Base-by-base conservation (phyloP, 495 filamentous ascomycete species). In the Penicillium antarcticum region DNA sequence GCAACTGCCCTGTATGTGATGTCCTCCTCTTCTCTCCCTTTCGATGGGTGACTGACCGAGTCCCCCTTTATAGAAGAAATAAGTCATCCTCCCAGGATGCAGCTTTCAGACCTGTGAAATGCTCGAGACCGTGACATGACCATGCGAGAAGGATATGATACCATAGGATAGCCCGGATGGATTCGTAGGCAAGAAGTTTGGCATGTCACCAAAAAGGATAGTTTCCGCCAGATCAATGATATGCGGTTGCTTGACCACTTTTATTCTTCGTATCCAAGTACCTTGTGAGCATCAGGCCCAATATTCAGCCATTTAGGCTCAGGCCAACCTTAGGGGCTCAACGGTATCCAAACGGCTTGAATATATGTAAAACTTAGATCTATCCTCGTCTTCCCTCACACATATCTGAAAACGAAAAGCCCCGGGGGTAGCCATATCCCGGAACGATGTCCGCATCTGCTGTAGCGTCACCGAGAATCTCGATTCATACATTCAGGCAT, bases 1-100 rank as follows among this genome's bases (percentile, higher is more conserved):
- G 70, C 73, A 58, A 75, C 52, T 75, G 72, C 72, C 72, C 72
- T 34, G 72, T 75, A 69, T 39, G 64, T 66, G 48, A 23, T 26
- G 11, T 40, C 17, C 29, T 13, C 32, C 35, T 16, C n/a, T 33
- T 23, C 17, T n/a, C 26, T 39, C 19, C 9, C 23, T 34, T 31
- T 36, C n/a, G 23, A 18, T 16, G 14, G 36, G 37, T 46, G 26
- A 43, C 61, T 64, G 53, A 63, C 48, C 26, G 12, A 31, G 21
- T 21, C 12, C 3, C 10, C 2, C 33, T 10, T 19, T 11, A 41
- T 29, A 43, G 33, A 47, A 66, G 65, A 70, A 66, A 62, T 70
- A 68, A 67, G 63, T 43, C 31, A 53, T 26, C 29, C 38, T 19
- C 36, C n/a, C 32, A 33, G 37, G 34, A 37, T 40, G 21, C 23